These are phyloP conservation scores for Rhododendron ferrugineum DNA, from an alignment of 148 eudicot species.

Conservation along the genomic window DNA sequence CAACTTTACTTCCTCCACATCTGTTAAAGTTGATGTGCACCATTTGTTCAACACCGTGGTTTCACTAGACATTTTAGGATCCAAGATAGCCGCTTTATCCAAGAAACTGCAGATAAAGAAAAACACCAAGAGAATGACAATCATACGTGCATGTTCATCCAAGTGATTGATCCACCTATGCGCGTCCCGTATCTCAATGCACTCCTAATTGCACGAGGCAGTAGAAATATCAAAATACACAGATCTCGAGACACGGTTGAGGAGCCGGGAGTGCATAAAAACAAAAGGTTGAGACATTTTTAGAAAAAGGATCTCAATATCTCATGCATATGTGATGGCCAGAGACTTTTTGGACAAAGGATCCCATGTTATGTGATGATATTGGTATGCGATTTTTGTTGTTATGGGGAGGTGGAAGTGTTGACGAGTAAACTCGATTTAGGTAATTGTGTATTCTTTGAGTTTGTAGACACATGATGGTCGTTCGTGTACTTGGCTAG, in stretches of 20 bases:
- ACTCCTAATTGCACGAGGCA: neutral
- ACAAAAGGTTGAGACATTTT: neutral
- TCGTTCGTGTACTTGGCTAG: neutral
- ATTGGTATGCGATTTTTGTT: neutral
- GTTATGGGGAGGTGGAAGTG: neutral
- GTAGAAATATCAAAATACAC: neutral
- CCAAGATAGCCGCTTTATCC: constrained; percentile 81
- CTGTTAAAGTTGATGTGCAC: constrained; percentile 56
- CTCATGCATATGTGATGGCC: neutral
- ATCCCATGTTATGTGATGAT: neutral
- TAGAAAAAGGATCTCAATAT: neutral
- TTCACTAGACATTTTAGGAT: constrained; percentile 19
- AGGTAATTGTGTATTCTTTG: neutral
- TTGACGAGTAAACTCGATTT: neutral
- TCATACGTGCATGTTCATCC: neutral
- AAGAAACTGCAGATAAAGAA: constrained; percentile 40
- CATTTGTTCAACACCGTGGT: constrained; percentile 21
- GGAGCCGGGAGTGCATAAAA: neutral
- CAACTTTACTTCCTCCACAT: constrained; percentile 86
- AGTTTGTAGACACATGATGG: neutral
- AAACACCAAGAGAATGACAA: neutral
- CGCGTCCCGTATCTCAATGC: neutral
- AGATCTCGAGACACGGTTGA: neutral
- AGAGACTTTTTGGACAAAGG: neutral
- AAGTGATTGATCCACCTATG: neutral